Conservation (phyloP, 2,329 filamentous ascomycete genomes). For the Fusarium keratoplasticum region DNA sequence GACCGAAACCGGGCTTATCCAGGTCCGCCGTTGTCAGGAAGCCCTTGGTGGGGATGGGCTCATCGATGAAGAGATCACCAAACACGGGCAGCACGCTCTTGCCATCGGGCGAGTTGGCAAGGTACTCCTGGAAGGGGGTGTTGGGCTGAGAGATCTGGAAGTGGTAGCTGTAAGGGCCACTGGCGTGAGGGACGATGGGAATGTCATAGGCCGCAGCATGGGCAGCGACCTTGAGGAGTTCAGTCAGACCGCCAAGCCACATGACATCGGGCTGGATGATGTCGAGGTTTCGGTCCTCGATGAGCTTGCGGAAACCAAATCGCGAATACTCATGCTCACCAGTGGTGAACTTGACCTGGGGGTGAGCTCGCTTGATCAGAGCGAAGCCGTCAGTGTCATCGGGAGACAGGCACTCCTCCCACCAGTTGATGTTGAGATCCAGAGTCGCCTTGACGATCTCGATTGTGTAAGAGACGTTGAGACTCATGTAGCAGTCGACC, state of each 20-base stretch:
- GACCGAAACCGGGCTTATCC: conserved; percentile 90
- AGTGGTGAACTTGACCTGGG: conserved; percentile 92
- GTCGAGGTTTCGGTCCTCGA: conserved; percentile 91
- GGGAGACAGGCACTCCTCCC: conserved; percentile 92
- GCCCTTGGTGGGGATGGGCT: conserved; percentile 87
- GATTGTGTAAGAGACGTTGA: conserved; percentile 93
- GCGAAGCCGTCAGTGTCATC: conserved; percentile 94
- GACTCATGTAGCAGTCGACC: conserved; percentile 97
- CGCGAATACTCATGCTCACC: conserved; percentile 96
- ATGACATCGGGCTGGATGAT: conserved; percentile 97
- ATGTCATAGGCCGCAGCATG: conserved; percentile 95
- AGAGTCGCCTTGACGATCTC: conserved; percentile 87
- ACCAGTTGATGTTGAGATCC: conserved; percentile 93
- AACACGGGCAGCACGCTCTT: conserved; percentile 92
- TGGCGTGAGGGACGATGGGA: conserved; percentile 94
- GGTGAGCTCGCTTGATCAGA: conserved; percentile 90
- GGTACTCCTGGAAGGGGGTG: conserved; percentile 94
- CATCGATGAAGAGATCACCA: conserved; percentile 89
- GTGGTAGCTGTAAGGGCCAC: conserved; percentile 94
- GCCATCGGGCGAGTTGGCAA: conserved; percentile 92
- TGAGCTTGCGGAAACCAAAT: conserved; percentile 93
- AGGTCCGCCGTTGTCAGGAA: conserved; percentile 83
- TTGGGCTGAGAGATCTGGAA: conserved; percentile 95
- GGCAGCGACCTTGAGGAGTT: conserved; percentile 88
- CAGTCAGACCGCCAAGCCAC: conserved; percentile 95